A percentile compares a stretch with the other conserved stretches of the same genome.
These are phyloP conservation scores for Coniochaeta sp. DNA, from an alignment of 2,329 filamentous ascomycete genomes.

Conservation along the genomic window DNA sequence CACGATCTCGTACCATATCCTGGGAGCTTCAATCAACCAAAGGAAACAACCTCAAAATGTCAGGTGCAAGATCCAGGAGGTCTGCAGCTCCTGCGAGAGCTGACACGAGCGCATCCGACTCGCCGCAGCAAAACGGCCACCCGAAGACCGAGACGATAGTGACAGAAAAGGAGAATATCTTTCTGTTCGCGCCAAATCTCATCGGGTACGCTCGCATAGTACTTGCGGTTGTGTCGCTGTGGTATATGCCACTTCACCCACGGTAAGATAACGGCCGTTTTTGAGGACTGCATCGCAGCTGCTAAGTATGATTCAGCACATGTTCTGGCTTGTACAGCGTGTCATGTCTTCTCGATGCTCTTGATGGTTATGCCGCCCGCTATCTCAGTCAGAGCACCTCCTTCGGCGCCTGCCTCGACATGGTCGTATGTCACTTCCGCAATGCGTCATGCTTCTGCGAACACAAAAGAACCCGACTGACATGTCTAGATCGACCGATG, in stretches of 20 bases:
- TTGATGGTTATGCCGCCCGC: constrained; percentile 90
- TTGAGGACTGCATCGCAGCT: background rate
- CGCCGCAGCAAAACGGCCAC: constrained; percentile 27
- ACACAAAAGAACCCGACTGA: background rate
- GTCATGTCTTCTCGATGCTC: constrained; percentile 89
- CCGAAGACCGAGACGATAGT: constrained; percentile 23
- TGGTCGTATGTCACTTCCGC: constrained; percentile 51
- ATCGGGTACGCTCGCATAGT: constrained; percentile 76
- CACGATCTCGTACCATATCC: background rate
- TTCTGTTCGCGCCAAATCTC: constrained; percentile 73
- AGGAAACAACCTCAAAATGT: background rate
- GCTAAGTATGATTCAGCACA: constrained; percentile 33
- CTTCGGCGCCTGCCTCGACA: constrained; percentile 95
- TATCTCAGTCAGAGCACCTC: constrained; percentile 86
- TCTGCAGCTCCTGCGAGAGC: constrained; percentile 13
- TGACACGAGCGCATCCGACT: background rate
- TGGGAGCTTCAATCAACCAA: background rate
- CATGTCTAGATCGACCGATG: background rate
- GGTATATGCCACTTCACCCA: constrained; percentile 99
- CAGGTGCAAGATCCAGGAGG: constrained; percentile 13
- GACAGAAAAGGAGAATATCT: constrained; percentile 61
- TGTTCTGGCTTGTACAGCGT: constrained; percentile 88
- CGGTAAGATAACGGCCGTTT: constrained; percentile 29
- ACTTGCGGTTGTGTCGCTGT: constrained; percentile 81
- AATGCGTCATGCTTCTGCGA: background rate